Conservation (phyloP, 73 alveolate species). For the Paraurostyla sp. region DNA sequence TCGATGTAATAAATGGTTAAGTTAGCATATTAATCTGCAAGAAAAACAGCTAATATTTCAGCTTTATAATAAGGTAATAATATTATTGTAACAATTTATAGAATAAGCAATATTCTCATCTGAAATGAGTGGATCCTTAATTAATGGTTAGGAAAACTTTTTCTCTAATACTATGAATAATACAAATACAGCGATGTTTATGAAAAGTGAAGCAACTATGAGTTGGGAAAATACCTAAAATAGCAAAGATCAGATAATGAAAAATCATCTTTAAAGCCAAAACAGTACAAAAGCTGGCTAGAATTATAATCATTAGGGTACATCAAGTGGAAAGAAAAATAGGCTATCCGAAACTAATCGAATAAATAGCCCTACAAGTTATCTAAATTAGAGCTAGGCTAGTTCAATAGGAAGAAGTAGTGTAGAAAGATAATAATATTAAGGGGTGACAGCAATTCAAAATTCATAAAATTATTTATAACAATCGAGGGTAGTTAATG, state of each 20-base stretch:
- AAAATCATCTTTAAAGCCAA: too few relatives aligned
- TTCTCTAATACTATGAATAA: too few relatives aligned
- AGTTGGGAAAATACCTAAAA: not conserved
- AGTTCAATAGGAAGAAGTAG: conserved; percentile 30
- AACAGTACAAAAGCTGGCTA: too few relatives aligned
- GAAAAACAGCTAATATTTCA: not conserved
- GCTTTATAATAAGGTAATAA: too few relatives aligned
- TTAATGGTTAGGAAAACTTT: too few relatives aligned
- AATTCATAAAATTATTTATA: not conserved
- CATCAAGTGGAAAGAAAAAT: not conserved
- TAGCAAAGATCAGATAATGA: not conserved
- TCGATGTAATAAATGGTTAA: not conserved
- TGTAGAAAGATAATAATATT: not conserved
- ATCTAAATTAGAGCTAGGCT: conserved; percentile 1
- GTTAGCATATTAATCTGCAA: not conserved
- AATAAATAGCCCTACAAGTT: not conserved
- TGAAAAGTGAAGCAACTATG: not conserved
- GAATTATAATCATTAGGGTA: not conserved
- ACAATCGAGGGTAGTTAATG: not conserved
- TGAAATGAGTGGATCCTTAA: too few relatives aligned
- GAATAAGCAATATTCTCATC: too few relatives aligned
- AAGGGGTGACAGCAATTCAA: not conserved
- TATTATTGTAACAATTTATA: too few relatives aligned
- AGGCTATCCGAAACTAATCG: not conserved
- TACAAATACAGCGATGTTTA: not conserved